Percentiles rank a stretch among this genome's conserved stretches.
These are phyloP conservation scores for Aquilaria agallochum DNA, from an alignment of 441 rosid genomes.

Conservation along the genomic window DNA sequence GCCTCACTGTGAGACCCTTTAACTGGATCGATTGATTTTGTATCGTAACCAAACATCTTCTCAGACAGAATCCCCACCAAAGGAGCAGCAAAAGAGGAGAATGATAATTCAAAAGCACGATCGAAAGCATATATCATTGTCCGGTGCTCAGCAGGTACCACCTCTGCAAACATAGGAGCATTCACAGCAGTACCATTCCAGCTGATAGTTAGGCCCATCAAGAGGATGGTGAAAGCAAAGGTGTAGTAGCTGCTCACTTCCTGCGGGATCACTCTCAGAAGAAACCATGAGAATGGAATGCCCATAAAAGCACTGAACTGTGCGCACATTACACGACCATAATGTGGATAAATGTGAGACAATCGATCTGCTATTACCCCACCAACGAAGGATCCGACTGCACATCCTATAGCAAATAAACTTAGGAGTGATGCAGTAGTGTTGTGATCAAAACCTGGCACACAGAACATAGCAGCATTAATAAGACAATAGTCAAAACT, in stretches of 20 bases:
- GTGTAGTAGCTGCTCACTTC: constrained; percentile 52
- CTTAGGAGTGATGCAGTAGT: constrained; percentile 78
- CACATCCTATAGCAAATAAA: constrained; percentile 74
- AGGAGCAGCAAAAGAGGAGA: constrained; percentile 93
- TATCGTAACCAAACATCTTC: constrained; percentile 72
- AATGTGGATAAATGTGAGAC: constrained; percentile 53
- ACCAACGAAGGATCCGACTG: constrained; percentile 68
- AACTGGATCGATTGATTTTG: constrained; percentile 60
- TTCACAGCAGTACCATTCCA: constrained; percentile 90
- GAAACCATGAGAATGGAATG: constrained; percentile 83
- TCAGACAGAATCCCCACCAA: constrained; percentile 94
- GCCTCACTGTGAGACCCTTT: constrained; percentile 70
- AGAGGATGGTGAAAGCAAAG: constrained; percentile 54
- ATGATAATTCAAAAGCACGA: constrained; percentile 82
- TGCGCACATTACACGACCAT: constrained; percentile 89
- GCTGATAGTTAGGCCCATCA: constrained; percentile 90
- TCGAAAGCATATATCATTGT: constrained; percentile 97
- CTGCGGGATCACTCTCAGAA: constrained; percentile 76
- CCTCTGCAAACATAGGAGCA: constrained; percentile 95
- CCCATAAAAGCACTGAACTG: constrained; percentile 97
- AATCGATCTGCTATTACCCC: constrained; percentile 77
- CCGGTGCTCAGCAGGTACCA: constrained; percentile 82
- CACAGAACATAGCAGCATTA: not conserved
- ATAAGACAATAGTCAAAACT: too few relatives aligned
- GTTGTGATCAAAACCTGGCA: constrained; percentile 75